Conservation (phyloP, 2,329 filamentous ascomycete species). For the Aspergillus melleus region DNA sequence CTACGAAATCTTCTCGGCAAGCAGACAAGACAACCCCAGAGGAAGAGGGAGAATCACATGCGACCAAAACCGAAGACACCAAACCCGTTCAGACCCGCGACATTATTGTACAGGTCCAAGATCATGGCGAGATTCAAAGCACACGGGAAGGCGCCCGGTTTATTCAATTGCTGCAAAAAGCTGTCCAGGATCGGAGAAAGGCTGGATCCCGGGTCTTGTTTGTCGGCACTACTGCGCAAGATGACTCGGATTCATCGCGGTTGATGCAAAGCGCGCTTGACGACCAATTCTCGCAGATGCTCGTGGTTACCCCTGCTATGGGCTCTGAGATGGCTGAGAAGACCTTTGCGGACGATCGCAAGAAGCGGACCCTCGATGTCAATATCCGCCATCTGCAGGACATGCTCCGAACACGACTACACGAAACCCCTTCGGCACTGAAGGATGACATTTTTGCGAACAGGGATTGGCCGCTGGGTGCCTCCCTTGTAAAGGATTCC, state of each 20-base stretch:
- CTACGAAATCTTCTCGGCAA: slow-evolving; percentile 15
- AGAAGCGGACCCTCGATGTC: slow-evolving; percentile 52
- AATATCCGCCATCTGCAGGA: slow-evolving; percentile 66
- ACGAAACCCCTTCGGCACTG: slow-evolving; percentile 30
- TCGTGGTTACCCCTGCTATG: slow-evolving; percentile 55
- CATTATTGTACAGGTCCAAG: slow-evolving; percentile 75
- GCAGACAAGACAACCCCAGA: background rate
- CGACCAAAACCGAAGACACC: slow-evolving; percentile 2
- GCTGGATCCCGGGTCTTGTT: slow-evolving; percentile 72
- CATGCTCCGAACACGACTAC: slow-evolving; percentile 54
- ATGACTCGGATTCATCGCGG: slow-evolving; percentile 46
- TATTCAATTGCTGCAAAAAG: slow-evolving; percentile 66
- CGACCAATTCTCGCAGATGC: slow-evolving; percentile 52
- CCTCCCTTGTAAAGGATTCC: slow-evolving; percentile 31
- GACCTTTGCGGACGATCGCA: slow-evolving; percentile 51
- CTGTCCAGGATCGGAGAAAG: slow-evolving; percentile 70
- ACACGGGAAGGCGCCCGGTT: slow-evolving; percentile 69
- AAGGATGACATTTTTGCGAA: slow-evolving; percentile 33
- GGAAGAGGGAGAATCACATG: background rate
- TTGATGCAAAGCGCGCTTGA: slow-evolving; percentile 48
- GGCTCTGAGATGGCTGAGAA: slow-evolving; percentile 37
- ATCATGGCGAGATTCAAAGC: slow-evolving; percentile 75
- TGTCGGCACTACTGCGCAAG: slow-evolving; percentile 70
- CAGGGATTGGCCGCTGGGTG: slow-evolving; percentile 32
- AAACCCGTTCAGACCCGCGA: slow-evolving; percentile 25